phyloP scores from a whole-genome alignment of 2,329 filamentous ascomycete species.

The Aspergillus ustus region DNA sequence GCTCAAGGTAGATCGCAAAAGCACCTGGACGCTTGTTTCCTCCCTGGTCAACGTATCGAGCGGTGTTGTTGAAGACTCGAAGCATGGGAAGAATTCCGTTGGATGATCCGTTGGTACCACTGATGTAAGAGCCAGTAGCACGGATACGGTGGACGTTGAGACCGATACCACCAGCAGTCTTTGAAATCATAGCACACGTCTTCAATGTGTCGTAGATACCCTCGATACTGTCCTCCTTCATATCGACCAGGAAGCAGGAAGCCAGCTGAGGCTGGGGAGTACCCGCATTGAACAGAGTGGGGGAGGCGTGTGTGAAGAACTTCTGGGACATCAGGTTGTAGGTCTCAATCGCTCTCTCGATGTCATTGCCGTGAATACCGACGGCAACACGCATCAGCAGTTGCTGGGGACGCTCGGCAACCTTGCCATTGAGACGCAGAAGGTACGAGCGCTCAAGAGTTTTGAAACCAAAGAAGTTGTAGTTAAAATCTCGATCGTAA shows the following conservation, averaged over 20 bases:
- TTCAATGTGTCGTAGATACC: conserved; percentile 99
- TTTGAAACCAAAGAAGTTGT: conserved; percentile 99
- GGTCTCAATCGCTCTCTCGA: conserved; percentile 94
- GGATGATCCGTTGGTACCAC: conserved; percentile 95
- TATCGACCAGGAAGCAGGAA: conserved; percentile 98
- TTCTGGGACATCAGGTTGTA: conserved; percentile 99
- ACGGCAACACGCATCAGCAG: conserved; percentile 99
- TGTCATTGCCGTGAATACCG: conserved; percentile 92
- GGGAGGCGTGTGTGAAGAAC: conserved; percentile 97
- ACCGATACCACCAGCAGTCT: conserved; percentile 97
- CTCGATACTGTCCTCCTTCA: conserved; percentile 99
- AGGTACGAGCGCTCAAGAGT: conserved; percentile 97
- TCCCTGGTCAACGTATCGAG: conserved; percentile 97
- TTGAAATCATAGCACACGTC: conserved; percentile 99
- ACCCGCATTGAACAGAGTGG: conserved; percentile 96
- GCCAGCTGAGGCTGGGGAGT: conserved; percentile 94
- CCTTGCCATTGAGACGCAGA: conserved; percentile 91
- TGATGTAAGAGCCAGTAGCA: conserved; percentile 96
- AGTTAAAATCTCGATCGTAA: conserved; percentile 99
- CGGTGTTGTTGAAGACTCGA: conserved; percentile 98
- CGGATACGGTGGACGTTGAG: conserved; percentile 96
- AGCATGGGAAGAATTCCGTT: conserved; percentile 98
- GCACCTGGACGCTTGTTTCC: conserved; percentile 99
- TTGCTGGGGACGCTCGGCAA: conserved; percentile 96
- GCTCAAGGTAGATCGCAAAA: conserved; percentile 98